phyloP scores from a whole-genome alignment of 1,284 basidiomycete species.

The Pulveroboletus ridleyi region DNA sequence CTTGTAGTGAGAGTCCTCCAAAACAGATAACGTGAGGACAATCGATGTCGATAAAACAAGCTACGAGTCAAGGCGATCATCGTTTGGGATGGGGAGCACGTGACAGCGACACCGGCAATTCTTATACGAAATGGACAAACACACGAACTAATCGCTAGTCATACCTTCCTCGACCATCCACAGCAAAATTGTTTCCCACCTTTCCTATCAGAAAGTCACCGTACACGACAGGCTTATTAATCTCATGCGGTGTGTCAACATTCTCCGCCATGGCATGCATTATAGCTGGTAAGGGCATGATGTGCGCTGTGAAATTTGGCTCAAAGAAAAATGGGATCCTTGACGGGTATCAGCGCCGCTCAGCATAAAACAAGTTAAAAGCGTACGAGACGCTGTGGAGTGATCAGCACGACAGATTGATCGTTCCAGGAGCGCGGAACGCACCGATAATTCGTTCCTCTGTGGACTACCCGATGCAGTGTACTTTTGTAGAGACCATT shows the following conservation, averaged over 20 bases:
- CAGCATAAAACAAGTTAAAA: conserved; percentile 3
- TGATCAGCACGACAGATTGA: conserved; percentile 14
- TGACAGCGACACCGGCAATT: conserved; percentile 19
- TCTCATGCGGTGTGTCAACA: conserved; percentile 23
- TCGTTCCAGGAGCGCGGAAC: background rate
- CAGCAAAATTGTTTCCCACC: conserved; percentile 71
- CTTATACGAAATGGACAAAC: background rate
- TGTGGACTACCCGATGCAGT: conserved; percentile 81
- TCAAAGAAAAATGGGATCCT: conserved; percentile 90
- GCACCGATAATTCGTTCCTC: conserved; percentile 75
- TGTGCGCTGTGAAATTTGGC: conserved; percentile 74
- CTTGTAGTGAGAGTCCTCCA: conserved; percentile 32
- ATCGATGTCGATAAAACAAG: conserved; percentile 34
- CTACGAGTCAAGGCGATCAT: conserved; percentile 30
- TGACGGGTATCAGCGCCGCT: conserved; percentile 15
- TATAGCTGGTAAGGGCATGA: conserved; percentile 66
- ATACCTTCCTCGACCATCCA: conserved; percentile 48
- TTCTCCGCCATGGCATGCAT: conserved; percentile 45
- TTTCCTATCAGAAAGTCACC: conserved; percentile 80
- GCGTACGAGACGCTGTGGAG: conserved; percentile 58
- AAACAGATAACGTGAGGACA: conserved; percentile 11
- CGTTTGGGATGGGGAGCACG: conserved; percentile 24
- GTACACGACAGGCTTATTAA: conserved; percentile 64
- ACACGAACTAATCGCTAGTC: conserved; percentile 32
- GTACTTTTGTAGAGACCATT: conserved; percentile 81